Evolutionary conservation across 306 rosid species (phyloP).

Genomic region (Nissolia schottii): DNA sequence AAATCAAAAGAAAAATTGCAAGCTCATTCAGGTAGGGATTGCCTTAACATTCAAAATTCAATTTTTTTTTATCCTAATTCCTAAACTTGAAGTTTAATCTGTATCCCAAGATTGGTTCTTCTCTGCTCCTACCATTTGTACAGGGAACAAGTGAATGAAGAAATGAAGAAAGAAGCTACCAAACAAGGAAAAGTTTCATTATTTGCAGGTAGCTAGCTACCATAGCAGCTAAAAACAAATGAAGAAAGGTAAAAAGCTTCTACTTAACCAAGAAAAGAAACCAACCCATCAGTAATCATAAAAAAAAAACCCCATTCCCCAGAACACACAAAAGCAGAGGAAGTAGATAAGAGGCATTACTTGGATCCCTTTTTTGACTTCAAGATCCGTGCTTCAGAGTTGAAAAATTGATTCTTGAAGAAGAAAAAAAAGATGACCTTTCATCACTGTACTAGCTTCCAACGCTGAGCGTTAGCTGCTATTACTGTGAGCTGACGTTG

Average conservation of each 20-base stretch:
- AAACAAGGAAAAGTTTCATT: background rate
- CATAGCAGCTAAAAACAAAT: background rate
- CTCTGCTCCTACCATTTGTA: background rate
- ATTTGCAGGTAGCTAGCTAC: background rate
- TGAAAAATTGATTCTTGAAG: background rate
- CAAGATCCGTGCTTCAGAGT: constrained; percentile 13
- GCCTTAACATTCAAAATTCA: background rate
- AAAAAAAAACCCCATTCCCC: too few species aligned
- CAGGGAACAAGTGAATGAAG: background rate
- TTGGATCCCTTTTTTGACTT: background rate
- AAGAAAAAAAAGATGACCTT: too few species aligned
- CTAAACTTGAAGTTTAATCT: background rate
- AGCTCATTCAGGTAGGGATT: background rate
- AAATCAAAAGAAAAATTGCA: background rate
- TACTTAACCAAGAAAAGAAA: background rate
- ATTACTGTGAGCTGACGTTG: background rate
- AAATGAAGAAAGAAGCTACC: background rate
- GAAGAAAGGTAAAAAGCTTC: background rate
- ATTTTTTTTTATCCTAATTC: background rate
- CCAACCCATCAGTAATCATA: background rate
- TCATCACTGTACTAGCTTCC: background rate
- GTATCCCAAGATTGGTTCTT: background rate
- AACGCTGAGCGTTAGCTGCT: background rate
- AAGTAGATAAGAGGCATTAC: background rate
- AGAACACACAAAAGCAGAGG: background rate